Base-by-base conservation (phyloP, 1,284 basidiomycete genomes). In the Rhodotorula mucilaginosa region DNA sequence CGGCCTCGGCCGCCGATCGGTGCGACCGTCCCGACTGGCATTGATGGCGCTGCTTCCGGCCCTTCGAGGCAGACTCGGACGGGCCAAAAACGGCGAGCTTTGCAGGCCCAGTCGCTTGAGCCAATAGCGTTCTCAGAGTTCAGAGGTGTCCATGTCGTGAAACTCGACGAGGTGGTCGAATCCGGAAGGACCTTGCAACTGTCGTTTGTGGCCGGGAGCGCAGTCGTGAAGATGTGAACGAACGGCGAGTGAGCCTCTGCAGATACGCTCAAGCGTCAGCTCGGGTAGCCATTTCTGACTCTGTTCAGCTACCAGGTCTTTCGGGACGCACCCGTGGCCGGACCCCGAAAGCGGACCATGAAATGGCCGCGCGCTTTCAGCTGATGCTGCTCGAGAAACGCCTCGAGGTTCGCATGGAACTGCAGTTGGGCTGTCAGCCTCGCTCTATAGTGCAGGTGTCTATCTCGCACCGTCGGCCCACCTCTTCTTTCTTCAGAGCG, bases 341-440 rank as follows among this genome's bases (percentile, higher is more conserved):
- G 13, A 0, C 73, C 73, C 2, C 68, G 46, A 56, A 74, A 72
- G n/a, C 73, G 62, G n/a, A 74, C 26, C 73, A 74, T 74, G 63
- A 63, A 69, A 16, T 67, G 67, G 4, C 70, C 70, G 3, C 56
- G 51, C 19, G 63, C 26, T 48, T 66, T 68, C 19, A 72, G 44
- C 3, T 19, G 39, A 29, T 68, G 67, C 48, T 58, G 8, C 31
- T 69, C 68, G 15, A 74, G 64, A 29, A 74, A 74, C 0, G 65
- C 59, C 7, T 51, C 18, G 19, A 74, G 58, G 31, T 67, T 65
- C 26, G 59, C 39, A 6, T 66, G 64, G 61, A 74, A 70, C 71
- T 74, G 56, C 23, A 16, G 5, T 12, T 49, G 16, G 47, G 15
- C 6, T 3, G 2, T 47, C n/a, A 19, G 34, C 34, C 5, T 34